Percentiles rank a stretch among this genome's conserved stretches.
These are phyloP conservation scores for Lasiosphaeria hispida DNA, from an alignment of 495 filamentous ascomycete genomes.

Conservation along the genomic window DNA sequence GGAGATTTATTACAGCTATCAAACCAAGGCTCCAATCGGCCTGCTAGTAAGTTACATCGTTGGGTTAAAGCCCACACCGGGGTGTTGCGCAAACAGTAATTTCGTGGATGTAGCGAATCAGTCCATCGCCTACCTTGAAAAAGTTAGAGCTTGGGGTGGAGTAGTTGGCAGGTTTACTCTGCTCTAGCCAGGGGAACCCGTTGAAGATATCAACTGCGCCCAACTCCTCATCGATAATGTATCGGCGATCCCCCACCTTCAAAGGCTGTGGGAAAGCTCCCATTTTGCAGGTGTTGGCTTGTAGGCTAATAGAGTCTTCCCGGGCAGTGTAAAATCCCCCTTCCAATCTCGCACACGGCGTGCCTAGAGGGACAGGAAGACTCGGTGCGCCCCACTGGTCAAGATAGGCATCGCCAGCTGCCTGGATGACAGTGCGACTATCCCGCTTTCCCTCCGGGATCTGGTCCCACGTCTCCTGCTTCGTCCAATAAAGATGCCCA, in stretches of 20 bases:
- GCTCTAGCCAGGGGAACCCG: conserved; percentile 37
- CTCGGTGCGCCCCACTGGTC: conserved; percentile 32
- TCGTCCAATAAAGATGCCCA: conserved; percentile 29
- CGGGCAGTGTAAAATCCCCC: conserved; percentile 37
- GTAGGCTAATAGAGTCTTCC: conserved; percentile 17
- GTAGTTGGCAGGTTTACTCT: conserved; percentile 18
- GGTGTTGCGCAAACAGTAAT: conserved; percentile 19
- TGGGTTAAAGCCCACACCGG: conserved; percentile 4
- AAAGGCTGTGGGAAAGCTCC: conserved; percentile 33
- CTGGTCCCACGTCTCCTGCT: conserved; percentile 37
- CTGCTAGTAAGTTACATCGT: no score
- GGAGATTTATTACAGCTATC: no score
- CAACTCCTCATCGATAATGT: conserved; percentile 37
- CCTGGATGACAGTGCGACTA: conserved; percentile 33
- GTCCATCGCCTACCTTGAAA: conserved; percentile 34
- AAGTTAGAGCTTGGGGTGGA: conserved; percentile 34
- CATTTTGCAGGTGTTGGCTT: conserved; percentile 38
- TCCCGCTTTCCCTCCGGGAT: conserved; percentile 33
- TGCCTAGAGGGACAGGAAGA: conserved; percentile 28
- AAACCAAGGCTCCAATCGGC: no score
- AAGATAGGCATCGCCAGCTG: conserved; percentile 38
- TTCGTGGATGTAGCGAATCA: conserved; percentile 40
- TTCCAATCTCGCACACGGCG: conserved; percentile 37
- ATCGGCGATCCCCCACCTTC: conserved; percentile 33
- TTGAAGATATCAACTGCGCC: conserved; percentile 38